Percentiles rank a stretch among this genome's conserved stretches.
phyloP scores from a whole-genome alignment of 2,329 filamentous ascomycete genomes.

The Xylaria sp. region DNA sequence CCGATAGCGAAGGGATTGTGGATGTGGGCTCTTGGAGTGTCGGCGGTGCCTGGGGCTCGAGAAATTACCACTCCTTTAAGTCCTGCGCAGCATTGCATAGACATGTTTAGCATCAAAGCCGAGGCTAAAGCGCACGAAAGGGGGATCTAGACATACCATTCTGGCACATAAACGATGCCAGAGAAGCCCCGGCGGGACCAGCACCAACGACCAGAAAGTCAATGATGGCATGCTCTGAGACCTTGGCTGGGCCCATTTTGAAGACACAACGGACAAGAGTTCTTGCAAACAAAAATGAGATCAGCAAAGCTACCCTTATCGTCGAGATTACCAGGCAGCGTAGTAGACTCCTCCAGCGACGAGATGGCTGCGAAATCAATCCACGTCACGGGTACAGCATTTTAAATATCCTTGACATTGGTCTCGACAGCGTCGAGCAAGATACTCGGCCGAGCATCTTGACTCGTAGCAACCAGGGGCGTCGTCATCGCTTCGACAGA shows the following conservation, averaged over 20 bases:
- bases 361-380: too few species aligned
- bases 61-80: constrained; percentile 51
- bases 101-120: neutral
- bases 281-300: too few species aligned
- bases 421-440: too few species aligned
- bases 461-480: too few species aligned
- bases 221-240: constrained; percentile 2
- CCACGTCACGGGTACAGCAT: too few species aligned
- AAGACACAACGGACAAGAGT: too few species aligned
- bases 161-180: constrained; percentile 22
- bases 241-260: constrained; percentile 10
- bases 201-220: constrained; percentile 42
- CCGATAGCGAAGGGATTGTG: constrained; percentile 53
- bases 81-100: constrained; percentile 28
- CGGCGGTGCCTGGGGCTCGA: constrained; percentile 43
- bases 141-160: constrained; percentile 15
- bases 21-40: constrained; percentile 56
- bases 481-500: too few species aligned
- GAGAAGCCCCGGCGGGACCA: constrained; percentile 21
- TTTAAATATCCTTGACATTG: too few species aligned
- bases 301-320: too few species aligned
- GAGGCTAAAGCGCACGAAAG: neutral
- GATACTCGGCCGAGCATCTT: too few species aligned
- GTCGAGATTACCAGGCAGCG: too few species aligned
- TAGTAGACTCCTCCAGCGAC: too few species aligned